Evolutionary conservation across 306 rosid genomes (phyloP), one percentile per base, ranked within the genome.

Genomic region (Spatholobus suberectus): DNA sequence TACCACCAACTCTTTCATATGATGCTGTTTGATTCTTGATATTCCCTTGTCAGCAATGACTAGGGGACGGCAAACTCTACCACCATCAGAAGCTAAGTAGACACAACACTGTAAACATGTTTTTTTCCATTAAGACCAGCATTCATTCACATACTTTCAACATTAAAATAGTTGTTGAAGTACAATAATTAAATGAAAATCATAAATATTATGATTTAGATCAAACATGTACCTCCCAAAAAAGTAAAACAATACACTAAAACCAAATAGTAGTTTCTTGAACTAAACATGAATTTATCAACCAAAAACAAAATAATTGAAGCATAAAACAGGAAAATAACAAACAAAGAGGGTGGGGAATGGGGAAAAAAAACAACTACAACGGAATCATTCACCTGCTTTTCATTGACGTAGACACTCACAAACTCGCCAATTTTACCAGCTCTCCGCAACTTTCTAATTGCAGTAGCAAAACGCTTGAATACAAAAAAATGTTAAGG

Each of bases 21-120:
- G 98, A 87, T 90, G 81, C 79, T 90, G 93, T 85, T 92, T 93
- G 81, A 95, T 86, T 86, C 97, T 89, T 34, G 99, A 89, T 68
- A 89, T 67, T 77, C 99, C 99, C 58, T 91, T 92, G 88, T 93
- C 97, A 79, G 94, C 97, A 80, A 95, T 92, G 79, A 95, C 99
- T 44, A 95, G 90, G 23, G 99, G 99, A 76, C 99, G 98, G 71
- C 98, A 95, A 77, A 95, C 99, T 84, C 99, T 90, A 49, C 99
- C 99, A 51, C 98, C 99, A 88, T 95, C 99, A 57, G 99, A 93
- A 88, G 99, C 98, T 83, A 95, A 73, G 79, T 95, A 93, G 40
- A 95, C 96, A 87, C 99, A 90, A 27, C 70, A 78, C 96, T 92
- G 93, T 27, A 89, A 77, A 73, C 66, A 88, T 38, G 75, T 7